Base-by-base conservation (phyloP, 129 eudicot species). In the Lactuca saligna region DNA sequence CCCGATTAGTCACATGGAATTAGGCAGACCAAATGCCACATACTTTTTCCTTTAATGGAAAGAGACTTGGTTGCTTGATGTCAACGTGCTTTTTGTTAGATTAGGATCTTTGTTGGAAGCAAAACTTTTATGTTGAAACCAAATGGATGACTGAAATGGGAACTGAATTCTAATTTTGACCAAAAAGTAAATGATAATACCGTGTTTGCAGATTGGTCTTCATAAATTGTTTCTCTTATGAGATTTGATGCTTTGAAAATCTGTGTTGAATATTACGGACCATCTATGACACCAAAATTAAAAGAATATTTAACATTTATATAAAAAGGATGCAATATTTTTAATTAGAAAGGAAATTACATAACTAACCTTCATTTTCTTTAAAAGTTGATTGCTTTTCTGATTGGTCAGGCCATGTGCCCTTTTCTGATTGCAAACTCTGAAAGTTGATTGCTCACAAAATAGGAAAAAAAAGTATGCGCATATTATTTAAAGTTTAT, bases 401-500 rank as follows among this genome's bases (percentile, higher is more conserved):
- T 25, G 29, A 25, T 25, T 25, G 82, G 63, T 92, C 98, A 72
- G 82, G 88, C 98, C 98, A 92, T 29, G 98, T 95, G 61, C 98
- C 98, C 76, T 88, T 92, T 57, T 92, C 96, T 20, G 96, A 86
- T 70, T 62, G 77, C 96, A 88, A 92, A 92, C 54, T 81, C 87
- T 16, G 98, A 96, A 42, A 92, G 86, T 78, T 92, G 91, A 75
- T 96, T 92, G 89, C 25, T 44, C 46, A 65, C 29, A 68, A 17
- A 75, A 68, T 66, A 14, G 11, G 55, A 37, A 38, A 5, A 5
- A 15, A 1, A 53, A 46, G 6, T 29, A 25, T 25, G 29, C 29
- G 1, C 29, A 25, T 25, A 25, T 25, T 25, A 25, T 25, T 25
- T 25, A 1, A 25, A 25, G 29, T 25, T 25, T 4, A 29, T 25